Base-by-base conservation (phyloP, 805 yeast species). In the Candida glaebosa region DNA sequence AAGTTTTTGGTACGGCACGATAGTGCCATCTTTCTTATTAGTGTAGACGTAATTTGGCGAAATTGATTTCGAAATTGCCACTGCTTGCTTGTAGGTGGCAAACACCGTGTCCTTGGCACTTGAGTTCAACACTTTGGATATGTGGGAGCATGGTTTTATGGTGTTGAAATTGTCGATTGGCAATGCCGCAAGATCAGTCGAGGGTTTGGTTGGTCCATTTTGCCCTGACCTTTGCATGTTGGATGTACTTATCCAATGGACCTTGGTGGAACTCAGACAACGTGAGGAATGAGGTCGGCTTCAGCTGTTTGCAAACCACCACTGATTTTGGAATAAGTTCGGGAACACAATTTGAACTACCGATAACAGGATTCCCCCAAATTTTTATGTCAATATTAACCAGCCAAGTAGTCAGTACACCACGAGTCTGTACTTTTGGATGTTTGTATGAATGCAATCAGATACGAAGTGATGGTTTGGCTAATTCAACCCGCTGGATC, bases 81-180 rank as follows among this genome's bases (percentile, higher is more conserved):
- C 69, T 2, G 78, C 82, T 43, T 77, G 76, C 35, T 63, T 61
- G 51, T 78, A 79, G 1, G 81, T 76, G 40, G 61, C 60, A 45
- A 75, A 52, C 6, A 78, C 78, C 12, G 71, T 70, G 3, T 73
- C 77, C 38, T 61, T 62, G 7, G 82, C 80, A 37, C 66, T 67
- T 19, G 81, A 69, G 9, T 62, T 65, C 34, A 79, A 57, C 5
- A 77, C 79, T 42, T 72, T 65, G 14, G 55, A 52, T 33, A 79
- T 57, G 53, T 79, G 84, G 7, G 63, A 54, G 54, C 84, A 79
- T 0, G 81, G 67, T 8, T 34, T 45, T 17, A 54, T 41, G 28
- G 40, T 32, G n/a, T 44, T 14, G 20, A 35, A 46, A 35, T 46
- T 46, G 32, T 34, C 45, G 5, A 28, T 31, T 5, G 40, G 38